These are phyloP conservation scores for Dioscorea alata DNA, from an alignment of 106 monocot genomes.

Conservation along the genomic window DNA sequence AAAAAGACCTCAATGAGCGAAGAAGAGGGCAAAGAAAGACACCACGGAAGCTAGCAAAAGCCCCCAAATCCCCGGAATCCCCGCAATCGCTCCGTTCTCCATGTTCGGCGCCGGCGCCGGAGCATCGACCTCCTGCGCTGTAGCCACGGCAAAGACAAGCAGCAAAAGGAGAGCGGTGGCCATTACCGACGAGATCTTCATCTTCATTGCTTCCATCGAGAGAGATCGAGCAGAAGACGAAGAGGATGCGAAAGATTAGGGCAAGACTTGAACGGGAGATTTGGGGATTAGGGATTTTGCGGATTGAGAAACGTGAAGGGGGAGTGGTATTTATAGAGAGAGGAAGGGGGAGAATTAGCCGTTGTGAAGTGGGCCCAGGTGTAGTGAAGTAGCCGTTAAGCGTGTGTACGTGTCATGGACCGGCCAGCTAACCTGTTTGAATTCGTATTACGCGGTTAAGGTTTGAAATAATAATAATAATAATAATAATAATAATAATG, in stretches of 20 bases:
- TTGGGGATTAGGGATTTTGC: no score
- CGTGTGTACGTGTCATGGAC: no score
- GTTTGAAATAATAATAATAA: no score
- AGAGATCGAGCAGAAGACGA: not conserved
- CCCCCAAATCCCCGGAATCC: not conserved
- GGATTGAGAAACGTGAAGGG: no score
- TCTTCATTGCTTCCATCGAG: constrained; percentile 1
- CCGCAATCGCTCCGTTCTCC: constrained; percentile 4
- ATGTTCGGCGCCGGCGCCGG: constrained; percentile 8
- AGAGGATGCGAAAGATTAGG: not conserved
- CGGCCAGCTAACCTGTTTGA: no score
- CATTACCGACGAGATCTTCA: not conserved
- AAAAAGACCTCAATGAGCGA: not conserved
- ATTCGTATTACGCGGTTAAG: no score
- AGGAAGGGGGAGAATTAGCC: not conserved
- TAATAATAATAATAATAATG: no score
- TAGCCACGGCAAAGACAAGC: not conserved
- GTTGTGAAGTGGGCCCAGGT: not conserved
- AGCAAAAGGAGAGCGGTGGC: not conserved
- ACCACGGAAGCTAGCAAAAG: not conserved
- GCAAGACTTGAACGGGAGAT: not conserved
- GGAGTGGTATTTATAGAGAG: no score
- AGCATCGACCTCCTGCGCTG: not conserved
- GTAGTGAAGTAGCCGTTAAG: no score
- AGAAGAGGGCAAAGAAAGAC: constrained; percentile 6